Conservation (phyloP, 768 basidiomycete genomes). For the Suillus decipiens region DNA sequence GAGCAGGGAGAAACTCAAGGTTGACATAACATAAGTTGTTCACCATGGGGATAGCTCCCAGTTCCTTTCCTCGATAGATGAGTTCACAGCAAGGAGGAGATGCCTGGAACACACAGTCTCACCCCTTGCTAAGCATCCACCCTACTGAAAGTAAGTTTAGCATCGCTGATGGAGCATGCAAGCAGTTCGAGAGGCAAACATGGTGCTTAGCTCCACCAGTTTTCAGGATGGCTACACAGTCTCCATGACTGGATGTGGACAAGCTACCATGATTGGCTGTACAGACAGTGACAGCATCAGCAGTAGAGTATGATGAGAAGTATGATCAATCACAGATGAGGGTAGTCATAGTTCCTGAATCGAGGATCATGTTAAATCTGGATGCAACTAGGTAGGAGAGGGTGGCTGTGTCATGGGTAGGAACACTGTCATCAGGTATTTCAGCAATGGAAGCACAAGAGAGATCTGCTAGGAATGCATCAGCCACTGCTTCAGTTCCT, state of each 20-base stretch:
- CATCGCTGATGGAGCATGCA: neutral
- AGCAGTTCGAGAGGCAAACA: neutral
- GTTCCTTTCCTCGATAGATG: neutral
- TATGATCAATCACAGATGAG: constrained; percentile 16
- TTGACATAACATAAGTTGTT: neutral
- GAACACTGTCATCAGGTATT: too few species aligned
- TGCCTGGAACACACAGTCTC: neutral
- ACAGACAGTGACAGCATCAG: constrained; percentile 9
- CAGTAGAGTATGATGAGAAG: constrained; percentile 20
- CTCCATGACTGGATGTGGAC: neutral
- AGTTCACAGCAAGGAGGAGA: neutral
- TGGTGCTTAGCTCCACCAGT: neutral
- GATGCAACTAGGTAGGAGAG: neutral
- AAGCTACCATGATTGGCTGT: constrained; percentile 26
- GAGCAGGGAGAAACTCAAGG: neutral
- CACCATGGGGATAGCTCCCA: neutral
- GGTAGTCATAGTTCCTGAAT: constrained; percentile 28
- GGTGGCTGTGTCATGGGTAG: too few species aligned
- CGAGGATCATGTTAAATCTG: constrained; percentile 13
- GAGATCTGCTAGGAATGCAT: too few species aligned
- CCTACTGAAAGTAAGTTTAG: neutral
- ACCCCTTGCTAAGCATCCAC: neutral
- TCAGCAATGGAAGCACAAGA: too few species aligned
- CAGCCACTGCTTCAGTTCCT: too few species aligned
- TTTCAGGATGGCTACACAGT: neutral